Conservation (phyloP, 2,329 filamentous ascomycete genomes). For the Cercospora brassicicola region DNA sequence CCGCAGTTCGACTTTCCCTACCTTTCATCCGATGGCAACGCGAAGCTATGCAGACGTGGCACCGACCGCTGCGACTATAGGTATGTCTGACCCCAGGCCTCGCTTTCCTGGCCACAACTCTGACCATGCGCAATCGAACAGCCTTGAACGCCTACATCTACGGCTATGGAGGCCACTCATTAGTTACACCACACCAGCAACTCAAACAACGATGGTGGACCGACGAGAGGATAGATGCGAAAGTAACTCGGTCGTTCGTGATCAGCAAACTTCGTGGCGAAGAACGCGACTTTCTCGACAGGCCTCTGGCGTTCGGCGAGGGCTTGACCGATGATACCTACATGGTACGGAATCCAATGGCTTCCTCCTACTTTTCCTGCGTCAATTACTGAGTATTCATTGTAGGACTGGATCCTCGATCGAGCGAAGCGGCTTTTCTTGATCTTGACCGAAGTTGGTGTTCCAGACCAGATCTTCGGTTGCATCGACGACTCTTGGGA, state of each 20-base stretch:
- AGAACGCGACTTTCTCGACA: slow-evolving; percentile 63
- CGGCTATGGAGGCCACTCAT: slow-evolving; percentile 52
- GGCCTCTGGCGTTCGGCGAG: slow-evolving; percentile 66
- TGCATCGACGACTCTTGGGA: slow-evolving; percentile 76
- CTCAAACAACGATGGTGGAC: slow-evolving; percentile 68
- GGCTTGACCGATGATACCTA: slow-evolving; percentile 71
- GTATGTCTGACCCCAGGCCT: slow-evolving; percentile 52
- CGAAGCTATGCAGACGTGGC: slow-evolving; percentile 39
- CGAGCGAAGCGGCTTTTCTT: slow-evolving; percentile 70
- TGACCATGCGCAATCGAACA: slow-evolving; percentile 16
- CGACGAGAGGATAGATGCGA: slow-evolving; percentile 65
- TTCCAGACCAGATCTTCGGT: slow-evolving; percentile 72
- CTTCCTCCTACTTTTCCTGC: neutral
- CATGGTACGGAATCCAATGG: slow-evolving; percentile 43
- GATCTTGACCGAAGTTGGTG: slow-evolving; percentile 67
- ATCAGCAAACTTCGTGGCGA: slow-evolving; percentile 63
- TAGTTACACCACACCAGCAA: slow-evolving; percentile 51
- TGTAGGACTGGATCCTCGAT: slow-evolving; percentile 67
- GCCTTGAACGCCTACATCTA: slow-evolving; percentile 54
- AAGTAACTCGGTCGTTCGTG: slow-evolving; percentile 68
- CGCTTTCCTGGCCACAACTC: slow-evolving; percentile 48
- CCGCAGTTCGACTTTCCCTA: neutral
- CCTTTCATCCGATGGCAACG: slow-evolving; percentile 34
- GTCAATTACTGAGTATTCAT: neutral
- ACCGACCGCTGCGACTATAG: slow-evolving; percentile 42